Base-by-base conservation (phyloP, 1,284 basidiomycete species). In the Rhodotorula sp. region DNA sequence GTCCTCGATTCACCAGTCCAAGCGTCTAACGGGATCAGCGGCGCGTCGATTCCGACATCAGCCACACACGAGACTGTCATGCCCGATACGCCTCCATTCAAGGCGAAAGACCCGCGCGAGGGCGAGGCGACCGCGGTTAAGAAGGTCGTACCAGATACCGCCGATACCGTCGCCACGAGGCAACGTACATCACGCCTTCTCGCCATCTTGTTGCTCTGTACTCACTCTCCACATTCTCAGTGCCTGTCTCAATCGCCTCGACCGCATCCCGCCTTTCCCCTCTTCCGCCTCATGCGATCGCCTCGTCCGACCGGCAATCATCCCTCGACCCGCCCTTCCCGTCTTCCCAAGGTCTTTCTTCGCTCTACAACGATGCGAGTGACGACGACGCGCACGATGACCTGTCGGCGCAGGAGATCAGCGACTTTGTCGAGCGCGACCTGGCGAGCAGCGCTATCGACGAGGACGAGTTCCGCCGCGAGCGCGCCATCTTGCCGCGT, bases 341-440 rank as follows among this genome's bases (percentile, higher is more conserved):
- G 23, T 52, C 60, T 1, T 61, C 58, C 16, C 44, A 34, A 23
- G 54, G 66, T 27, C 45, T 67, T 54, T 55, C 66, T 8, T 61
- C 66, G 19, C 41, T 67, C n/a, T 62, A 57, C 48, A 34, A 50
- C 41, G 54, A 48, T 12, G 45, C 61, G 1, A 34, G 27, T 2
- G 53, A 61, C 12, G 66, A 57, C 7, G 53, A 56, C 13, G 66
- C 55, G n/a, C 62, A 60, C 5, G 60, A 41, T 10, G 60, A 67
- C 19, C n/a, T 56, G 12, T 46, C 61, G 5, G 63, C 46, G 13
- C 54, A 57, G n/a, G 60, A 61, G 19, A 67, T 67, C 53, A 61
- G 60, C 41, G 66, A 54, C 2, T 67, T 67, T 41, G n/a, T 67
- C 54, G 66, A 61, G 46, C 66, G 66, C 34, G 66, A 67, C 21